Evolutionary conservation across 192 early-diverging fungal species (phyloP).

Genomic region (Rhizophagus prolifer): DNA sequence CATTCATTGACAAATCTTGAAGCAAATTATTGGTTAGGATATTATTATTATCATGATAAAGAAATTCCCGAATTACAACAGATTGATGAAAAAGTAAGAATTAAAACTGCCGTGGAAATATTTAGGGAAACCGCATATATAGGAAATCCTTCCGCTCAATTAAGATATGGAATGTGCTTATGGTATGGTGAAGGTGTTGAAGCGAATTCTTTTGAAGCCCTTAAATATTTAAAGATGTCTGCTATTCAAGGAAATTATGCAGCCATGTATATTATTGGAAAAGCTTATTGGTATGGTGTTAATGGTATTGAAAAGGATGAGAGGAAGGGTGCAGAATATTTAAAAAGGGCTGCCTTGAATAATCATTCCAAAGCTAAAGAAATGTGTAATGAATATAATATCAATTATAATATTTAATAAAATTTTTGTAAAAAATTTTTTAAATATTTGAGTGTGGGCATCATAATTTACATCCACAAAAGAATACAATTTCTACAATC

Average conservation of each 20-base stretch:
- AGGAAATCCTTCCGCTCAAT: slow-evolving; percentile 10
- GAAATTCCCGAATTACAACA: neutral
- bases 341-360: too few relatives aligned
- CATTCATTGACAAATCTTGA: too few relatives aligned
- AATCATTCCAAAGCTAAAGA: too few relatives aligned
- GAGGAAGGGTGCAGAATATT: too few relatives aligned
- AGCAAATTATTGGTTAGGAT: too few relatives aligned
- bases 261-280: slow-evolving; percentile 19
- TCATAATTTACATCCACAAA: too few relatives aligned
- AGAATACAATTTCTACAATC: too few relatives aligned
- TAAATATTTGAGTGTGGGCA: too few relatives aligned
- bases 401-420: too few relatives aligned
- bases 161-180: neutral
- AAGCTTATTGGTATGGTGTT: neutral
- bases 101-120: neutral
- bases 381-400: too few relatives aligned
- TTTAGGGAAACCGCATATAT: slow-evolving; percentile 10
- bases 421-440: too few relatives aligned
- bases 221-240: neutral
- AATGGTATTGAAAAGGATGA: neutral
- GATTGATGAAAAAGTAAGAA: neutral
- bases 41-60: neutral
- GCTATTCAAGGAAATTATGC: slow-evolving; percentile 5
- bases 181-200: neutral
- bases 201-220: neutral